Conservation (phyloP, 495 filamentous ascomycete genomes). For the Talaromyces proteolyticus region DNA sequence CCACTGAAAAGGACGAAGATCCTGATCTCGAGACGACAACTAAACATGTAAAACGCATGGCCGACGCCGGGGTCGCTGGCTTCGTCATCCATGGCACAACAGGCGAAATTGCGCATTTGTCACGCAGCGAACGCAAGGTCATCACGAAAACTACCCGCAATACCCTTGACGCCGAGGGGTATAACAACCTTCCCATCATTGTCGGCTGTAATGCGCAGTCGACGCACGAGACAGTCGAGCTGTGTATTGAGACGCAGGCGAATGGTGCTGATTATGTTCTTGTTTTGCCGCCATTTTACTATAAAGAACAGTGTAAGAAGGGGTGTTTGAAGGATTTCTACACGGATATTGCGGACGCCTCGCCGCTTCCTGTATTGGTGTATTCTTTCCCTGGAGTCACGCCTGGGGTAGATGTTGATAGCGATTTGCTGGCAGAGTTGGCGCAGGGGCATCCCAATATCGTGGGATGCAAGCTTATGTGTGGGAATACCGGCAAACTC, state of each 20-base stretch:
- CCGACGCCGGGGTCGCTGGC: conserved; percentile 61
- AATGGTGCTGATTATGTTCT: conserved; percentile 71
- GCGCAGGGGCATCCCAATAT: conserved; percentile 63
- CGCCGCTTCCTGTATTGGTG: conserved; percentile 71
- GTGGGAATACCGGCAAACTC: conserved; percentile 76
- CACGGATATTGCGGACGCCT: conserved; percentile 59
- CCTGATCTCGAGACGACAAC: conserved; percentile 53
- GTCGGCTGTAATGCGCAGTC: conserved; percentile 71
- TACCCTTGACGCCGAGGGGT: conserved; percentile 56
- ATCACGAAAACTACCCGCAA: conserved; percentile 62
- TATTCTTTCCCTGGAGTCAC: conserved; percentile 79
- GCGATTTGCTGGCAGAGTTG: conserved; percentile 60
- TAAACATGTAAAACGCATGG: conserved; percentile 65
- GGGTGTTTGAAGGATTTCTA: conserved; percentile 60
- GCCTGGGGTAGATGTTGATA: conserved; percentile 65
- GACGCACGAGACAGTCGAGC: conserved; percentile 62
- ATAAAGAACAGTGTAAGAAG: conserved; percentile 47
- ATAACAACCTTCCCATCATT: conserved; percentile 57
- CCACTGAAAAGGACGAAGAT: conserved; percentile 31
- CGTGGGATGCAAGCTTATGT: conserved; percentile 72
- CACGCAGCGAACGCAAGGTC: conserved; percentile 50
- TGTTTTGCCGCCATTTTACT: conserved; percentile 71
- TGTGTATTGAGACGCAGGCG: conserved; percentile 59
- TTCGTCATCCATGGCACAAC: conserved; percentile 70
- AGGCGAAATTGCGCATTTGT: conserved; percentile 66